Conservation (phyloP, 83 land plant genomes). For the Larix sibirica region DNA sequence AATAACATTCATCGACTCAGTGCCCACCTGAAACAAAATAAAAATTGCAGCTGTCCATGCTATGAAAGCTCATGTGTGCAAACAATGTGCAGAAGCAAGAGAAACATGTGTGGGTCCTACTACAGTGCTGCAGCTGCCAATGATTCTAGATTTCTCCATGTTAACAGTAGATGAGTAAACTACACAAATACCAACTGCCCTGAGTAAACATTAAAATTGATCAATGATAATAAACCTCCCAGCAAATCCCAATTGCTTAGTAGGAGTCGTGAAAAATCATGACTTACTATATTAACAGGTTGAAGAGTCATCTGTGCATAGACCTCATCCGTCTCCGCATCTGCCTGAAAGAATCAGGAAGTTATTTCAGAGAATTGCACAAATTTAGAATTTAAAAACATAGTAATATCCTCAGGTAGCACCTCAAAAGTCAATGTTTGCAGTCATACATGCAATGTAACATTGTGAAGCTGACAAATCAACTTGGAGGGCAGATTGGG, state of each 20-base stretch:
- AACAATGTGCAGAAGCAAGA: background rate
- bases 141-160: background rate
- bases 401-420: background rate
- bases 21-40: background rate
- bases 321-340: conserved; percentile 96
- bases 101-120: background rate
- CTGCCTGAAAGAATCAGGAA: conserved; percentile 63
- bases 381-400: background rate
- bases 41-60: background rate
- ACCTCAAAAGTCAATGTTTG: background rate
- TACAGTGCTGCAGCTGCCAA: background rate
- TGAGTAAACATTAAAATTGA: background rate
- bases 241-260: background rate
- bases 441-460: conserved; percentile 81
- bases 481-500: conserved; percentile 88
- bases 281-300: conserved; percentile 85
- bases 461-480: conserved; percentile 85
- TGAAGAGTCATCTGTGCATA: conserved; percentile 98
- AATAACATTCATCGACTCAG: background rate
- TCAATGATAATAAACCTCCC: background rate
- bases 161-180: background rate
- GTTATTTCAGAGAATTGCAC: background rate
- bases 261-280: background rate
- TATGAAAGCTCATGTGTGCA: background rate
- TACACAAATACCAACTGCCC: background rate